These are phyloP conservation scores for Chrysanthemum lavandulifolium DNA, from an alignment of 129 eudicot species.

Conservation along the genomic window DNA sequence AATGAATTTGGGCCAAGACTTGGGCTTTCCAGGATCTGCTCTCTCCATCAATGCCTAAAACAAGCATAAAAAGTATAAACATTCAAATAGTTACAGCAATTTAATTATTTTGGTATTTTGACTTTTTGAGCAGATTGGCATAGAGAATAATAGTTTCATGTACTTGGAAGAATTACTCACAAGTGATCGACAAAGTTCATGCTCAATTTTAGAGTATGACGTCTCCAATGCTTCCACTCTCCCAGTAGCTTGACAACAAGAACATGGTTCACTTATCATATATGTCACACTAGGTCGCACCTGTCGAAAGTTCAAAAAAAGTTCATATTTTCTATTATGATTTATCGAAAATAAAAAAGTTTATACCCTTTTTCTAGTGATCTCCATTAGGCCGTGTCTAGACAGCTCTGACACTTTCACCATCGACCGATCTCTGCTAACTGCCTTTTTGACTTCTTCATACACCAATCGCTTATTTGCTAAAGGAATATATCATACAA, in stretches of 20 bases:
- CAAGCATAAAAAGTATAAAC: neutral
- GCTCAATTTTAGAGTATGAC: conserved; percentile 88
- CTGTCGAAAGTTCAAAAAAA: conserved; percentile 32
- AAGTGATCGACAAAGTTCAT: conserved; percentile 76
- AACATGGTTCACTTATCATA: conserved; percentile 93
- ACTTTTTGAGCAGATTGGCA: neutral
- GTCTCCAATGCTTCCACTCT: conserved; percentile 99
- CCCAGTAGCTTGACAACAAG: conserved; percentile 89
- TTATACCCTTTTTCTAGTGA: conserved; percentile 85
- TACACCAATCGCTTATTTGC: conserved; percentile 83
- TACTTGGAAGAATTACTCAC: conserved; percentile 43
- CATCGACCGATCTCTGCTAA: conserved; percentile 82
- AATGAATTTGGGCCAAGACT: conserved; percentile 81
- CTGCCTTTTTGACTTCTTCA: conserved; percentile 85
- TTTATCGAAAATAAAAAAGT: neutral
- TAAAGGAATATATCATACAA: conserved; percentile 30
- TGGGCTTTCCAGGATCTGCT: conserved; percentile 78
- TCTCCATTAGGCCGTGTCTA: conserved; percentile 95
- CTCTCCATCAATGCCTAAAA: conserved; percentile 65
- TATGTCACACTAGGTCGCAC: conserved; percentile 91
- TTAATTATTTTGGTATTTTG: neutral
- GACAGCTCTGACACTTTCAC: conserved; percentile 88
- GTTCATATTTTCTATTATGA: neutral
- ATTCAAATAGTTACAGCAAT: neutral
- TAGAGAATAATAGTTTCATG: neutral